Evolutionary conservation across 2,329 filamentous ascomycete genomes (phyloP), one percentile per base, ranked within the genome.

Genomic region (Dactylella cylindrospora): DNA sequence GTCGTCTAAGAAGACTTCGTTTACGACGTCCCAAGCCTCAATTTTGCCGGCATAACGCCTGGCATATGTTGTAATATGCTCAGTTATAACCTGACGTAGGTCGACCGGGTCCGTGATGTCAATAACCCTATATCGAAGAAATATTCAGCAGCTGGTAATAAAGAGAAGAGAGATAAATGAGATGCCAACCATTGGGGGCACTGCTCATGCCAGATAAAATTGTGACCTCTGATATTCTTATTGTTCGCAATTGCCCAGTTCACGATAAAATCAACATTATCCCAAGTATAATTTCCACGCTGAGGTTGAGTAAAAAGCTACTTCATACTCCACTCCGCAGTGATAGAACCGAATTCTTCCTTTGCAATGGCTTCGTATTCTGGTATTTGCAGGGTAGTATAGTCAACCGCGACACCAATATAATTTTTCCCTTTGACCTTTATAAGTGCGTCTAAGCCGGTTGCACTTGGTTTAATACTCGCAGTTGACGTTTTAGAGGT

Each of bases 251-350:
- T 69, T 4, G 81, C 83, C 72, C 76, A 85, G 70, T 81, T 72
- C 55, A 84, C 80, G 5, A 84, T 75, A 69, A 77, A 76, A 70
- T 85, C 83, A 9, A 80, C 77, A 13, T 72, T 72, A 12, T 67
- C 70, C 67, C 82, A 84, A 64, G 73, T 80, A 76, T 82, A 86
- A 1, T 67, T 68, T 54, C 77, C 77, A 5, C 35, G 35, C 3
- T 19, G 25, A 3, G 35, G 35, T 39, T 39, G 35, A 12, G 75
- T 76, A 23, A 78, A 73, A 66, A 84, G 80, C 83, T 83, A 86
- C 73, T 86, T 85, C 79, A 84, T 83, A 70, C 76, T 80, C 75
- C 86, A 86, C 75, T 86, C 84, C 1, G 80, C 78, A 0, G 83
- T 85, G 15, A 86, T 75, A 69, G 81, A 78, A 13, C 83, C 82